A percentile compares a stretch with the other conserved stretches of the same genome.
These are phyloP conservation scores for Neurospora pannonica DNA, from an alignment of 495 filamentous ascomycete species.

Conservation along the genomic window DNA sequence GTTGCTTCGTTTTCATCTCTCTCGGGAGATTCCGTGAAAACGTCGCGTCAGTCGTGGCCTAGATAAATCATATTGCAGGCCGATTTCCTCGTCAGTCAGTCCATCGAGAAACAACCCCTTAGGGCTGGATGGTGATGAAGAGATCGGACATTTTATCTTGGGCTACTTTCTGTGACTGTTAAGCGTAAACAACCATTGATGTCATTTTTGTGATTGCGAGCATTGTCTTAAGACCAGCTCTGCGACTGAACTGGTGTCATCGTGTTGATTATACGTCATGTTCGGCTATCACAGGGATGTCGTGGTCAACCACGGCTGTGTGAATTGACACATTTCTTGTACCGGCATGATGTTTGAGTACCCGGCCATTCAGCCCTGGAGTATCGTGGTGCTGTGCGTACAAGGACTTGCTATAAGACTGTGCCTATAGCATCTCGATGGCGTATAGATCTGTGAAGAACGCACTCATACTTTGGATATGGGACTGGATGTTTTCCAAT, in stretches of 20 bases:
- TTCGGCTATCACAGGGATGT: neutral
- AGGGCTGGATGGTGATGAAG: slow-evolving; percentile 34
- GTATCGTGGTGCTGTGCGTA: neutral
- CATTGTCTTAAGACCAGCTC: neutral
- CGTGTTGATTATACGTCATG: neutral
- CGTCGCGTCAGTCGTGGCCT: slow-evolving; percentile 38
- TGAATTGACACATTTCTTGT: neutral
- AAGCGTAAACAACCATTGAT: neutral
- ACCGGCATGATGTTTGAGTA: neutral
- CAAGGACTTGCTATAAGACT: neutral
- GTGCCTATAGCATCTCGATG: neutral
- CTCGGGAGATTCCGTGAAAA: slow-evolving; percentile 27
- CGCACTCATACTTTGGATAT: neutral
- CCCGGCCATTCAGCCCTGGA: neutral
- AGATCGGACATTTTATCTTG: slow-evolving; percentile 32
- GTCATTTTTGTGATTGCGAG: neutral
- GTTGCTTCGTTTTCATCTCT: slow-evolving; percentile 35
- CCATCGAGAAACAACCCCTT: slow-evolving; percentile 28
- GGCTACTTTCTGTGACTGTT: neutral
- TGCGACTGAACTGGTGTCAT: neutral
- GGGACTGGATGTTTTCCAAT: neutral
- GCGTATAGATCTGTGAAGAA: neutral
- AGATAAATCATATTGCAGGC: slow-evolving; percentile 41
- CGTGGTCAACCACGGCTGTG: neutral
- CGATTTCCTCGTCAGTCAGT: slow-evolving; percentile 28